Percentiles rank a stretch among this genome's conserved stretches.
Evolutionary conservation across 345 rosid species (phyloP).

Genomic region (Leavenworthia alabamica): DNA sequence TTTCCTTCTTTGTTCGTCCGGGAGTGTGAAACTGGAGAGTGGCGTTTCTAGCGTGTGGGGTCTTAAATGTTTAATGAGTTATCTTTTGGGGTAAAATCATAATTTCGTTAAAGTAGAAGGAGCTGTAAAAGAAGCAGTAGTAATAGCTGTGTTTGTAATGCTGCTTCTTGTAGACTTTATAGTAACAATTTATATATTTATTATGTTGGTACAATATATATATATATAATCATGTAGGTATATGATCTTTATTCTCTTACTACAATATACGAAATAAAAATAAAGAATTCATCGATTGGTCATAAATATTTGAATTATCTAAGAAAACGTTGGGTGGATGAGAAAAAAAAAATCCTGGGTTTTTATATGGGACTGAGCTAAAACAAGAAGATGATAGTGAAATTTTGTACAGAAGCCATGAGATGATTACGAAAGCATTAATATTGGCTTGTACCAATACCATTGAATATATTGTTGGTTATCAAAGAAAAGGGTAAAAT

Average conservation of each 20-base stretch:
- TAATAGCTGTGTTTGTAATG: slow-evolving; percentile 9
- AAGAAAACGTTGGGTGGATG: slow-evolving; percentile 4
- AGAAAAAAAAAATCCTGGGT: neutral
- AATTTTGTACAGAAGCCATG: slow-evolving; percentile 21
- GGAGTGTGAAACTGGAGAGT: slow-evolving; percentile 18
- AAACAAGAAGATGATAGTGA: slow-evolving; percentile 17
- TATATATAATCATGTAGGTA: neutral
- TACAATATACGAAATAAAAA: neutral
- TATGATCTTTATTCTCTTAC: no score
- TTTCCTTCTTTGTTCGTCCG: slow-evolving; percentile 12
- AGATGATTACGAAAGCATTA: neutral
- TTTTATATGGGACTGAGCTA: neutral
- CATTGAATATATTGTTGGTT: neutral
- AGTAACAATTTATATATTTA: no score
- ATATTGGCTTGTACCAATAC: neutral
- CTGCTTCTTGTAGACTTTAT: slow-evolving; percentile 21
- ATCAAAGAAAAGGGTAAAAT: neutral
- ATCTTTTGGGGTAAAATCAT: slow-evolving; percentile 14
- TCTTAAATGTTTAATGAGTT: slow-evolving; percentile 7
- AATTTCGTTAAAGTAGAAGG: slow-evolving; percentile 21
- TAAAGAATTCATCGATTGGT: neutral
- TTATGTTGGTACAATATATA: neutral
- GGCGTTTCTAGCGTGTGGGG: slow-evolving; percentile 20
- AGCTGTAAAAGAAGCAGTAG: neutral
- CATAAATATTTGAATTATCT: slow-evolving; percentile 12